Base-by-base conservation (phyloP, 768 basidiomycete species). In the Tephrocybe sp. region DNA sequence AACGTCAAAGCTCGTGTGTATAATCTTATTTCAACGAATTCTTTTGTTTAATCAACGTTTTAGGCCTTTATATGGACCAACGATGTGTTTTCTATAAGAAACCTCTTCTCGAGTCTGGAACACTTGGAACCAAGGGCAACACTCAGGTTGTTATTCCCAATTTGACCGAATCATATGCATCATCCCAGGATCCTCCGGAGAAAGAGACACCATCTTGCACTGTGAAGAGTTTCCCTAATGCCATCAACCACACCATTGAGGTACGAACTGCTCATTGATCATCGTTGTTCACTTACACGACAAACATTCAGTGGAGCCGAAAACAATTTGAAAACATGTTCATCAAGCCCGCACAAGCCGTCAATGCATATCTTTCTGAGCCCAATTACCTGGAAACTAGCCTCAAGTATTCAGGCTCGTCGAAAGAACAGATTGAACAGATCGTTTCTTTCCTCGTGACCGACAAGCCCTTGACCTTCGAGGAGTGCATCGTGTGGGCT, bases 161-260 rank as follows among this genome's bases (percentile, higher is more conserved):
- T 68, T 58, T 98, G 34, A 97, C 96, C 12, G 97, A 99, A 70
- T 96, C 93, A 15, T 99, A 99, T 68, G 87, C 90, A 12, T 96
- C 94, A 8, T 98, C 95, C 12, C 97, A 98, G 70, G 97, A 99
- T 66, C 97, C 97, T 39, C 97, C 97, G 8, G 97, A 99, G 73
- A 98, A 97, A 71, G 89, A 95, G 65, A 86, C 94, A 1, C 90
- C 97, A 20, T 91, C 90, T 21, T 99, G 97, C 69, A 99, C 97
- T 1, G 88, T 98, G 67, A 98, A 98, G 76, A 98, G 92, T 71
- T 99, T 98, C 81, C 97, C 97, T 9, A 95, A 99, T 66, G 88
- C 89, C 21, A 98, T 98, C 61, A 88, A 92, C 58, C 97, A 99
- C 71, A 97, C 94, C 6, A 99, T 99, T 53, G 93, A 98, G 78